Evolutionary conservation across 306 rosid species (phyloP), one percentile per base, ranked within the genome.

Genomic region (Malus sylvestris): DNA sequence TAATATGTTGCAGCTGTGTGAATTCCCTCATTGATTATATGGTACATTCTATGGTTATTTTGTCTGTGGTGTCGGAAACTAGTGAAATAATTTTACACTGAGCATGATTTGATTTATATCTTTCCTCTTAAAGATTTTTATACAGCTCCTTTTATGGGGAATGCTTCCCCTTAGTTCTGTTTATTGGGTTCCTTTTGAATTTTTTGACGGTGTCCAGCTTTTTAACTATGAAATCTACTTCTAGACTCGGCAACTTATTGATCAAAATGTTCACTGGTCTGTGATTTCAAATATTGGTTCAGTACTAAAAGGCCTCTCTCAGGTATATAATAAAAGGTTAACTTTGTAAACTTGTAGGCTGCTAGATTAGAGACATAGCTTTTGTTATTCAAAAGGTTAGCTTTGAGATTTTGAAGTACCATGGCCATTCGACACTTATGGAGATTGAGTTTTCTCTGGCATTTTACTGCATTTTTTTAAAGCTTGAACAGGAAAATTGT

Each of bases 241-340:
- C 52, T 46, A 92, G 97, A 90, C 87, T 76, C 90, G 96, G 73
- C 96, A 95, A 76, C 96, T 92, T 80, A 88, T 95, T 76, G 97
- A 95, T 87, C 92, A 86, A 72, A 89, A 82, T 86, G 82, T 84
- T 84, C 89, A 92, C 84, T 89, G 97, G 97, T 89, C 91, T 14
- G 88, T 88, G 71, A 89, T 95, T 85, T 96, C 99, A 79, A 90
- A 85, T 85, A 88, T 95, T 46, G 99, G 99, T 77, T 79, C 97
- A 49, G 81, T 89, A 72, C 96, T 92, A 15, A 92, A 87, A 82
- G 97, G 93, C 75, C 89, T 95, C 67, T 82, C 90, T 77, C 96
- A 95, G 97, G 99, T 92, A 90, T 81, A 44, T 68, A 73, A 67
- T 73, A 67, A 80, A 45, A 15, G 33, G n/a, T 29, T 12, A n/a